Evolutionary conservation across 1,284 basidiomycete species (phyloP).

Genomic region (Entoloma clypeatum): DNA sequence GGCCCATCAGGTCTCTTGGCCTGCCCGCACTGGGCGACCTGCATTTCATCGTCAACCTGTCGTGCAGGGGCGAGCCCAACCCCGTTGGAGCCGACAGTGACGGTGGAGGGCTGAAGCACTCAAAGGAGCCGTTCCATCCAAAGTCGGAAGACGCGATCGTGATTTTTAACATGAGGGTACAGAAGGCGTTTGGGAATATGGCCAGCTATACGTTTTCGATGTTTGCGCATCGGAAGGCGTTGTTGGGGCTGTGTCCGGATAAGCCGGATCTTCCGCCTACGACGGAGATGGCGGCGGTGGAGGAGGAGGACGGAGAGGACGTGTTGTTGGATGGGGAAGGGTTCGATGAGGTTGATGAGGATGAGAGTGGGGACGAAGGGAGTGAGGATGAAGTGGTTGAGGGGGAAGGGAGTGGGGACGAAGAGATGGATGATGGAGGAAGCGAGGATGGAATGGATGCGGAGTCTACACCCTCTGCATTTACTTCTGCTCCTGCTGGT

Average conservation of each 20-base stretch:
- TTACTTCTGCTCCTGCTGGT: too few relatives aligned
- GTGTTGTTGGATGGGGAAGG: too few relatives aligned
- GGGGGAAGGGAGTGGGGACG: too few relatives aligned
- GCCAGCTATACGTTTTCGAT: conserved; percentile 29
- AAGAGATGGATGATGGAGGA: too few relatives aligned
- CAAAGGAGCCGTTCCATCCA: conserved; percentile 28
- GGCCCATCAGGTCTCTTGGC: conserved; percentile 26
- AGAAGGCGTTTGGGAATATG: conserved; percentile 10
- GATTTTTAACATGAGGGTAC: conserved; percentile 35
- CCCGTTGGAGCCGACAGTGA: conserved; percentile 25
- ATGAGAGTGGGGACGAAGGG: too few relatives aligned
- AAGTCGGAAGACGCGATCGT: conserved; percentile 35
- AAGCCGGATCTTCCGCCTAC: background rate
- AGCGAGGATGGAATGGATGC: too few relatives aligned
- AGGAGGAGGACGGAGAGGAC: too few relatives aligned
- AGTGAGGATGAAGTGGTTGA: too few relatives aligned
- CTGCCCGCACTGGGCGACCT: conserved; percentile 34
- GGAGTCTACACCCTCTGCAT: too few relatives aligned
- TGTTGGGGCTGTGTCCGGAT: conserved; percentile 21
- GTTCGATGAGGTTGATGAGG: too few relatives aligned
- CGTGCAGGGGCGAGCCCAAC: conserved; percentile 45
- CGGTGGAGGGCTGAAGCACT: background rate
- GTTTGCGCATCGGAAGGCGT: conserved; percentile 37
- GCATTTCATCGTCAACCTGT: conserved; percentile 28
- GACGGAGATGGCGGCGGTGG: conserved; percentile 18